Evolutionary conservation across 805 yeast species (phyloP), one percentile per base, ranked within the genome.

Genomic region (Pachysolen tannophilus): DNA sequence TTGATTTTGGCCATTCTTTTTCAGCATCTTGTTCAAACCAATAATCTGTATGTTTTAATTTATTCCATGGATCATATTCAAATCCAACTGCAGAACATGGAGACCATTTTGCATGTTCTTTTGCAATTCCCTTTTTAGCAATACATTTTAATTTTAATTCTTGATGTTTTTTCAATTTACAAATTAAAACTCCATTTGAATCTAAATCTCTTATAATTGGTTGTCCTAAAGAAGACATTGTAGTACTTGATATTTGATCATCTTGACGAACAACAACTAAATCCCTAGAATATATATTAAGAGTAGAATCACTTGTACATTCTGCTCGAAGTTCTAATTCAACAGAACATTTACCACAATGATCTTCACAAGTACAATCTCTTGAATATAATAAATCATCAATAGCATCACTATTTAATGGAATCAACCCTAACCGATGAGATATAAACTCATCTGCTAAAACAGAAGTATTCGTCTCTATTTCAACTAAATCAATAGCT

Each of bases 1-100:
- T 73, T 28, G 85, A 73, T 43, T 71, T 71, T 25, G 99, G 98
- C 99, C 99, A 92, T 65, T 92, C 99, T 30, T 68, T 73, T 26
- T 75, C 85, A 23, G 84, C 82, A 53, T 78, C 82, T 43, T 78
- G 90, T 61, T 92, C 98, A 56, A 82, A 85, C 99, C 99, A 92
- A 53, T 74, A 84, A 49, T 87, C 95, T 0, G 98, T 92, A 56
- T 92, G 98, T 54, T 83, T 81, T 50, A 92, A 69, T 61, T 90
- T 92, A 61, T 92, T 92, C 94, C 95, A 90, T n/a, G 99, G 98
- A 52, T 90, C 98, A 53, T 90, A 90, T 58, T 90, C 98, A 50
- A 90, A 90, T 14, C 94, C 97, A 37, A 90, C 74, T 16, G 97
- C 97, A 0, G 97, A 73, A 46, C 94, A 82, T 9, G 98, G 97